phyloP scores from a whole-genome alignment of 1,284 basidiomycete genomes.

The Heterobasidion parviporum region DNA sequence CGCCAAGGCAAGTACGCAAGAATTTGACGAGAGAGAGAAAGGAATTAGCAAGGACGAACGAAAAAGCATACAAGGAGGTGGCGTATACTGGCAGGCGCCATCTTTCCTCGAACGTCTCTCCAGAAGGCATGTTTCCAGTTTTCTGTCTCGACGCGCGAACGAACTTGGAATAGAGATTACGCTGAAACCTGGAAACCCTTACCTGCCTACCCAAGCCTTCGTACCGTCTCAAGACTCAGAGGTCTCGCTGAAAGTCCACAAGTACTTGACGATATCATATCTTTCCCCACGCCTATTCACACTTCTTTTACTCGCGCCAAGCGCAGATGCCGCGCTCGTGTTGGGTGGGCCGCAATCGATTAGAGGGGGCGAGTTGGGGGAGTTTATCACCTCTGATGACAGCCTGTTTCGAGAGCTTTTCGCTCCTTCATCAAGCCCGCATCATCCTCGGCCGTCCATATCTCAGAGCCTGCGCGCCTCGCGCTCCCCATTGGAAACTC shows the following conservation, averaged over 20 bases:
- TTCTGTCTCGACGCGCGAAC: slow-evolving; percentile 25
- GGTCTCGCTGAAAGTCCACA: slow-evolving; percentile 1
- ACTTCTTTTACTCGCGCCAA: slow-evolving; percentile 36
- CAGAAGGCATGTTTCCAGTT: slow-evolving; percentile 23
- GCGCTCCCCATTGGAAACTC: background rate
- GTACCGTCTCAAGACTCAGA: slow-evolving; percentile 1
- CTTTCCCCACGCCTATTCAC: slow-evolving; percentile 48
- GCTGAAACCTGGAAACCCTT: slow-evolving; percentile 32
- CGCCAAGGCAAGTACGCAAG: background rate
- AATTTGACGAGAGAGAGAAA: background rate
- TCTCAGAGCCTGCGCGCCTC: background rate
- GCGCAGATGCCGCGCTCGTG: background rate
- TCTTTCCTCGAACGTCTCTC: slow-evolving; percentile 33
- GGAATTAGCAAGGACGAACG: background rate
- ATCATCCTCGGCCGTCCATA: background rate
- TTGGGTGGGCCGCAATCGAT: background rate
- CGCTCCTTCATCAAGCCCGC: background rate
- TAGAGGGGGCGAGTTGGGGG: background rate
- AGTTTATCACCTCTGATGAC: slow-evolving; percentile 7
- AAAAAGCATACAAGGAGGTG: slow-evolving; percentile 20
- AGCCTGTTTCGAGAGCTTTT: slow-evolving; percentile 3
- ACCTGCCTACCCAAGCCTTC: slow-evolving; percentile 17
- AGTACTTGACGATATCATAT: slow-evolving; percentile 35
- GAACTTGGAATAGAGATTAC: slow-evolving; percentile 26
- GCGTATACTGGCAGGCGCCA: slow-evolving; percentile 39